A percentile compares a stretch with the other conserved stretches of the same genome.
phyloP scores from a whole-genome alignment of 495 filamentous ascomycete genomes.

The Lepidopterella palustris region DNA sequence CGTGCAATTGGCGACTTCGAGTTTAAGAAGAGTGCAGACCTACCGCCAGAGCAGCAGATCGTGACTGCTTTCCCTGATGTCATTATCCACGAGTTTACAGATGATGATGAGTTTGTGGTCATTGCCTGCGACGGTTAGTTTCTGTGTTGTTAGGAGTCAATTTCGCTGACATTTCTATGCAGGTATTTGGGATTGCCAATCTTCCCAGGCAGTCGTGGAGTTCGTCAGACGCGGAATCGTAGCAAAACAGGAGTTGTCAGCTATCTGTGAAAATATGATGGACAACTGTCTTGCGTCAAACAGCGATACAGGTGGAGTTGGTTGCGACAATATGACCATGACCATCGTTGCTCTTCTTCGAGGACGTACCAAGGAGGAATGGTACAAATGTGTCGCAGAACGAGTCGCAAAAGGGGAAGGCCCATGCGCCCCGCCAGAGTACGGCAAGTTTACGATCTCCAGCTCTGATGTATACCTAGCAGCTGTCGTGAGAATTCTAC shows the following conservation, averaged over 20 bases:
- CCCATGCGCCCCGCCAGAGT: constrained; percentile 97
- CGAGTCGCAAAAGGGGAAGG: constrained; percentile 95
- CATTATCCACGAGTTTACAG: constrained; percentile 74
- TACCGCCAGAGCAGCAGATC: constrained; percentile 94
- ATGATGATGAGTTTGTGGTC: constrained; percentile 95
- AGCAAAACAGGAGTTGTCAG: constrained; percentile 83
- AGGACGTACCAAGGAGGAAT: constrained; percentile 90
- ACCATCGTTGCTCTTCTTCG: constrained; percentile 79
- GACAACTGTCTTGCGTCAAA: constrained; percentile 96
- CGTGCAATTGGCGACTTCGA: constrained; percentile 98
- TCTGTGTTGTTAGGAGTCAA: constrained; percentile 5
- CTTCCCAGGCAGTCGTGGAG: constrained; percentile 92
- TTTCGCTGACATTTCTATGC: constrained; percentile 31
- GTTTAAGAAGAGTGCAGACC: constrained; percentile 97
- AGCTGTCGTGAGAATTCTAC: constrained; percentile 23
- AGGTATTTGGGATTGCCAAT: constrained; percentile 99
- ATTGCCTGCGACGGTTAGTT: constrained; percentile 90
- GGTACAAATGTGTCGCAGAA: constrained; percentile 92
- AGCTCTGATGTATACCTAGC: constrained; percentile 15
- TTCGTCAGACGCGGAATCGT: constrained; percentile 94
- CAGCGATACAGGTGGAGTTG: constrained; percentile 95
- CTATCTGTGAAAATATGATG: constrained; percentile 99
- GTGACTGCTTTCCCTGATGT: constrained; percentile 96
- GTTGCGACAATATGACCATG: constrained; percentile 99
- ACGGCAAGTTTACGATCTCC: constrained; percentile 74